These are phyloP conservation scores for Candolleomyces aberdarensis DNA, from an alignment of 768 basidiomycete species.

Conservation along the genomic window DNA sequence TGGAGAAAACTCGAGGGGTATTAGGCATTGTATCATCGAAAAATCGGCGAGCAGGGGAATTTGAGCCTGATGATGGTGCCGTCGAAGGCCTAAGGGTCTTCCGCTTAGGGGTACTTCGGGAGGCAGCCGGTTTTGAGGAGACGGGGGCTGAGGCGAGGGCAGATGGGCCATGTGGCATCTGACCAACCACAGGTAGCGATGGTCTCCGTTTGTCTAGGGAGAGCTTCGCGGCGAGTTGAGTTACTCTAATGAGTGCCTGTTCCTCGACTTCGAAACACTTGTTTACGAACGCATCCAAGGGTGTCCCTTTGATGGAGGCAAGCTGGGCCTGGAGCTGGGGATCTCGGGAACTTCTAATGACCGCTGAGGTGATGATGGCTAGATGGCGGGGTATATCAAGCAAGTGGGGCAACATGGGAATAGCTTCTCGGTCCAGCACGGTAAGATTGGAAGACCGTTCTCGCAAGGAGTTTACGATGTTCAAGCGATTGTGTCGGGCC, in stretches of 20 bases:
- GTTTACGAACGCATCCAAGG: constrained; percentile 54
- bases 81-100: constrained; percentile 44
- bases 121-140: neutral
- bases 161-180: neutral
- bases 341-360: constrained; percentile 62
- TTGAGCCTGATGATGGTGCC: constrained; percentile 28
- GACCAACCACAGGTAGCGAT: constrained; percentile 12
- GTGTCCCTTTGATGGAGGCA: constrained; percentile 32
- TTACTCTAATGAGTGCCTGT: constrained; percentile 63
- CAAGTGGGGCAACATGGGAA: constrained; percentile 69
- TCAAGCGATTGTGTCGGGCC: constrained; percentile 49
- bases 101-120: constrained; percentile 8
- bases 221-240: constrained; percentile 48
- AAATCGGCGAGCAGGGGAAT: constrained; percentile 14
- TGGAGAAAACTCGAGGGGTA: neutral
- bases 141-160: constrained; percentile 1
- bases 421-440: constrained; percentile 61
- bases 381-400: constrained; percentile 79
- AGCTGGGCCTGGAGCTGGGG: constrained; percentile 27
- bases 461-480: constrained; percentile 52
- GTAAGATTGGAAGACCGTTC: constrained; percentile 56
- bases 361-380: constrained; percentile 69
- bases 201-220: constrained; percentile 18
- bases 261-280: constrained; percentile 72
- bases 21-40: constrained; percentile 12